Base-by-base conservation (phyloP, 1,139 yeast genomes). In the Yamadazyma taylorii region DNA sequence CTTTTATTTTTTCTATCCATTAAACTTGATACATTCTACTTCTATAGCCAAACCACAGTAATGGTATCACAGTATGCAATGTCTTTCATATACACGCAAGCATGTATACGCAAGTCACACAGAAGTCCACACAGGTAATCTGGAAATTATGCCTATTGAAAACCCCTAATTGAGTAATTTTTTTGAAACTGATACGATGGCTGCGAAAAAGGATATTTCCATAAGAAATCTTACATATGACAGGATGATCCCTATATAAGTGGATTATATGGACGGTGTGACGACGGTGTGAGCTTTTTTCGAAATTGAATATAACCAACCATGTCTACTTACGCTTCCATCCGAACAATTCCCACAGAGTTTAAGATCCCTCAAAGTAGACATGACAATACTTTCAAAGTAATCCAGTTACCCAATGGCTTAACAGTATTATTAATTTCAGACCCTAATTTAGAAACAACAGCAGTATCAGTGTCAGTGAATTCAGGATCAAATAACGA, bases 401-500 rank as follows among this genome's bases (percentile, higher is more conserved):
- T 71, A 3, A 53, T 80, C n/a, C 58, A 59, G 27, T 58, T 81
- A 11, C 63, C 72, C 6, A 81, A 81, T 60, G 86, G 86, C 0
- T 50, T 81, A 6, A 45, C 61, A 10, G 63, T 71, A 0, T 55
- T 82, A 1, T 45, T 83, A 12, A 65, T 82, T 2, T 79, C 85
- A 0, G 86, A 83, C 46, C 80, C 86, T 0, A 48, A 72, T 1
- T 69, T 65, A 13, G 66, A 65, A 7, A 37, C 61, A 0, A 75
- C 76, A 1, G 64, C 82, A 2, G 47, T 58, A 12, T 52, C 71
- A 0, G 37, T 83, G 3, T 65, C 83, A 14, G 78, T 83, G 0
- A 76, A 77, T 1, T 53, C 81, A 0, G 92, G 92, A 1, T 79
- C 88, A 1, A 75, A 75, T 50, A 66, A 73, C 36, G 90, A 85